Percentiles rank a stretch among this genome's conserved stretches.
phyloP scores from a whole-genome alignment of 371 early-diverging fungal species.

The Massospora cicadina region DNA sequence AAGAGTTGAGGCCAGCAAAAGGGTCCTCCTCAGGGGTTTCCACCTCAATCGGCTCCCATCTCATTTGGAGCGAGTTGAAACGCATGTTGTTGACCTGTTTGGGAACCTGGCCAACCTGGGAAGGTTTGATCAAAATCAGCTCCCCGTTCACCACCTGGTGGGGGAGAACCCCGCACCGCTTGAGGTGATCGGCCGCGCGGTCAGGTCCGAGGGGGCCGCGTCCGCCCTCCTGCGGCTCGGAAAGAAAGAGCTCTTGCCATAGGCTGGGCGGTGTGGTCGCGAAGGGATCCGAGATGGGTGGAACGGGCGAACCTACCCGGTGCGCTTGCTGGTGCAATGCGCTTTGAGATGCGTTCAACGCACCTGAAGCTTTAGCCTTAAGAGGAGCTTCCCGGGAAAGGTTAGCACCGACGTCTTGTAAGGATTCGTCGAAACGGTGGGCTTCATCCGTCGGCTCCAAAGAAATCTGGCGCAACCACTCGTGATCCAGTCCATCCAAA shows the following conservation, averaged over 20 bases:
- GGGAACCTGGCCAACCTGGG: constrained; percentile 1
- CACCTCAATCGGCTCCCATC: not conserved
- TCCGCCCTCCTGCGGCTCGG: not conserved
- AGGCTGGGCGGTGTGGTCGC: not conserved
- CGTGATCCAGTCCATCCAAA: not conserved
- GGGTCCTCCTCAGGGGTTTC: not conserved
- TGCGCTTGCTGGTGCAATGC: not conserved
- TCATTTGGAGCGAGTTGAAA: not conserved
- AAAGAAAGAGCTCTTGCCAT: not conserved
- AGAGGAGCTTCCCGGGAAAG: not conserved
- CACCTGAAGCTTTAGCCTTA: not conserved
- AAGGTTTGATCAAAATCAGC: not conserved
- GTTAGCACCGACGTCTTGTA: not conserved
- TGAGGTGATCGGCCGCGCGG: constrained; percentile 4
- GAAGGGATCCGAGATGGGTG: not conserved
- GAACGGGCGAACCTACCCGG: not conserved
- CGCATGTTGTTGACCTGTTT: constrained; percentile 7
- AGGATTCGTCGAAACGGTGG: not conserved
- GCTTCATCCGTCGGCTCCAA: not conserved
- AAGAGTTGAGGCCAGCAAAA: not conserved
- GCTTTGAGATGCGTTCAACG: not conserved
- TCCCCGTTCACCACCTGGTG: not conserved
- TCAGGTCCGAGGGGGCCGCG: constrained; percentile 2
- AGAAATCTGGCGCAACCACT: constrained; percentile 1
- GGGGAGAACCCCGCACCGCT: constrained; percentile 1